Percentiles rank a stretch among this genome's conserved stretches.
Conservation (phyloP, 345 rosid species). For the Microthlaspi erraticum region DNA sequence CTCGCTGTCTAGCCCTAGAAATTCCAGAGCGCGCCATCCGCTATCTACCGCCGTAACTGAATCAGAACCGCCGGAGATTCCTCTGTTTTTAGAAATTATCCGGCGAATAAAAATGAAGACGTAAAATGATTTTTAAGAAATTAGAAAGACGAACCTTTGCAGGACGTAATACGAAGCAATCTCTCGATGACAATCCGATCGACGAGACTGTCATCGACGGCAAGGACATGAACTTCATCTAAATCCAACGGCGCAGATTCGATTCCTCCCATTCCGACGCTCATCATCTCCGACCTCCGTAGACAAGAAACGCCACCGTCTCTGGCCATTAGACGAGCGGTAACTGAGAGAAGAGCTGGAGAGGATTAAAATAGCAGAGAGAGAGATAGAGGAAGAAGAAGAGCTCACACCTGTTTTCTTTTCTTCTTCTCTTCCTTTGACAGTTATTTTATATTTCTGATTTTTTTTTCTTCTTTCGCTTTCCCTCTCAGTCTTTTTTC, state of each 20-base stretch:
- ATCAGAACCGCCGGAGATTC: slow-evolving; percentile 17
- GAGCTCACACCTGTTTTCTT: slow-evolving; percentile 32
- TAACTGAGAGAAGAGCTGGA: slow-evolving; percentile 6
- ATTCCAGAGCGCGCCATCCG: slow-evolving; percentile 81
- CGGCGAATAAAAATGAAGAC: background rate
- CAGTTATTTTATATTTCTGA: slow-evolving; percentile 44
- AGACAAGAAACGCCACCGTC: slow-evolving; percentile 57
- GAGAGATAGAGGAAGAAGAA: background rate
- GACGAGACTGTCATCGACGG: slow-evolving; percentile 88
- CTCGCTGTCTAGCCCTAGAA: slow-evolving; percentile 79
- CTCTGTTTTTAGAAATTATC: background rate
- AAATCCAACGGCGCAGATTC: slow-evolving; percentile 53
- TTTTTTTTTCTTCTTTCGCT: background rate
- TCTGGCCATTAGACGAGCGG: slow-evolving; percentile 49
- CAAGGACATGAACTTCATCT: slow-evolving; percentile 80
- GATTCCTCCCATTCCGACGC: slow-evolving; percentile 39
- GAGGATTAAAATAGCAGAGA: background rate
- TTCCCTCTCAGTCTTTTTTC: slow-evolving; percentile 36
- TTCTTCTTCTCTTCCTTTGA: slow-evolving; percentile 17
- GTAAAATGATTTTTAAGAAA: background rate
- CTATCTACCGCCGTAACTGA: slow-evolving; percentile 95
- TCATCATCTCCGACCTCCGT: slow-evolving; percentile 53
- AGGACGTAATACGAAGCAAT: slow-evolving; percentile 73
- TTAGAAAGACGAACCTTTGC: slow-evolving; percentile 62
- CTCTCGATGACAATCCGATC: slow-evolving; percentile 91